These are phyloP conservation scores for Petrea volubilis DNA, from an alignment of 257 asterid genomes.

Conservation along the genomic window DNA sequence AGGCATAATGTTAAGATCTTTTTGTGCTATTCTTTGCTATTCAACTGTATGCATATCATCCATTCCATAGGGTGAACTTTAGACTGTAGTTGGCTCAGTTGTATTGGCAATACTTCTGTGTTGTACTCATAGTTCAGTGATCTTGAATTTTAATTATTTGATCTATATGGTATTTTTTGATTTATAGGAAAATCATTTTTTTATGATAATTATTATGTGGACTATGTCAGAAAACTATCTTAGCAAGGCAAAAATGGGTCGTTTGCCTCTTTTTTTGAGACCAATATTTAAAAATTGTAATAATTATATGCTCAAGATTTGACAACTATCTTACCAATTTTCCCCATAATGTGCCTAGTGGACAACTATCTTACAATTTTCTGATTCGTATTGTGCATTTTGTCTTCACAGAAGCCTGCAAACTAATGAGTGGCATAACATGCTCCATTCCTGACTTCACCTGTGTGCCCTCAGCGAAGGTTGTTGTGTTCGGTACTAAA, in stretches of 20 bases:
- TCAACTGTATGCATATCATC: neutral
- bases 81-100: neutral
- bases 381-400: neutral
- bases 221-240: neutral
- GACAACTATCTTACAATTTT: neutral
- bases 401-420: conserved; percentile 76
- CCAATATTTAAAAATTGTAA: neutral
- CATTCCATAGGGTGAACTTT: neutral
- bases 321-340: neutral
- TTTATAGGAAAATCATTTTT: neutral
- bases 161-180: neutral
- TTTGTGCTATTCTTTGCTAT: neutral
- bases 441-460: conserved; percentile 97
- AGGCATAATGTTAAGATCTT: neutral
- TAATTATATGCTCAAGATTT: conserved; percentile 1
- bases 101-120: neutral
- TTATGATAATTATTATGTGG: neutral
- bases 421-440: conserved; percentile 76
- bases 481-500: conserved; percentile 20
- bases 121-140: neutral
- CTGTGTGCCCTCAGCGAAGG: conserved; percentile 92
- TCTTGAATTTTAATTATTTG: neutral
- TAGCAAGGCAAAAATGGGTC: neutral
- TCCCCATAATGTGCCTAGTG: neutral
- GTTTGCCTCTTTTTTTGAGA: neutral